Base-by-base conservation (phyloP, 208 protist genomes). In the Herpetomonas muscarum region DNA sequence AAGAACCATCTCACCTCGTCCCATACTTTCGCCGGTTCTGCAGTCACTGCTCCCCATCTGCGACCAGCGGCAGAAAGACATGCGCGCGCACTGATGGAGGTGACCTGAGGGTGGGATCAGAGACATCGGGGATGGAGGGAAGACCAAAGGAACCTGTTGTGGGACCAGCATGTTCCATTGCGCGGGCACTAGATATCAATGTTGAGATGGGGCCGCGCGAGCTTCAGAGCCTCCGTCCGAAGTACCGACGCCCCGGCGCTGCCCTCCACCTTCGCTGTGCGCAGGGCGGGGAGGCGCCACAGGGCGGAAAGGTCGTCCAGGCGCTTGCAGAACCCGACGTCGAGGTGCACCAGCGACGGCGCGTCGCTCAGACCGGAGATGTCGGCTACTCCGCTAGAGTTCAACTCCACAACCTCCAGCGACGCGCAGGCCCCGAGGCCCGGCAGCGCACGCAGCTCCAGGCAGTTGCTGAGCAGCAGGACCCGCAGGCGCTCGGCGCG, bases 271-370 rank as follows among this genome's bases (percentile, higher is more conserved):
- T 19, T 22, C 37, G 47, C 39, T 10, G 41, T 26, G 7, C 21
- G 39, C 25, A 61, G 39, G 22, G 31, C 1, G 9, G 47, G 47
- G 3, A 67, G 53, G 39, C 36, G 34, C 48, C 48, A 54, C 54
- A 67, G 37, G n/a, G 30, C 47, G 21, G 5, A 21, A 22, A 64
- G 29, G 30, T 30, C 54, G 7, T 6, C 26, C 17, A 61, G 57
- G 2, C 48, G 57, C 17, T 46, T 30, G 45, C 64, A 70, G 51
- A 56, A 70, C 32, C 64, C 47, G 19, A 70, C 49, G 31, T 64
- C 64, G 9, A 64, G 64, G 22, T 25, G 32, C 39, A 7, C 13
- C 57, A 70, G 30, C 19, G 29, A n/a, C 15, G 55, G 50, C 6
- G 36, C 45, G n/a, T 34, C 42, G 3, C 39, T 32, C 13, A 63